Evolutionary conservation across 169 alveolate species (phyloP).

Genomic region (Plasmodium gonderi): DNA sequence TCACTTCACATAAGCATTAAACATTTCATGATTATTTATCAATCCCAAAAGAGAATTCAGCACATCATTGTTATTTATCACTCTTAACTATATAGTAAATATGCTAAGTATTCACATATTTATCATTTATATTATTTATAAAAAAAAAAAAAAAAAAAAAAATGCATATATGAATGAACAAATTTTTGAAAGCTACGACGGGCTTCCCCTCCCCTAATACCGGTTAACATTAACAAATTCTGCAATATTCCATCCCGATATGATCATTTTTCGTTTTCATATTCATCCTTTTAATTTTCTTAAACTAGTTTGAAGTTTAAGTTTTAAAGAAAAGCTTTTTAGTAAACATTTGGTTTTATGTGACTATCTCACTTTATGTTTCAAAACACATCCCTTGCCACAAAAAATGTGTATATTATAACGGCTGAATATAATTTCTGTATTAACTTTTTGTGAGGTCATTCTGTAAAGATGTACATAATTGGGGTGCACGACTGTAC

Average conservation of each 20-base stretch:
- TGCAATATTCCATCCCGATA: not conserved
- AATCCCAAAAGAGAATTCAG: too few species aligned
- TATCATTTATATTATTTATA: not conserved
- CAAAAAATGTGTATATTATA: not conserved
- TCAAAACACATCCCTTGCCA: not conserved
- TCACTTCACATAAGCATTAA: not conserved
- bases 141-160: not conserved
- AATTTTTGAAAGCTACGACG: not conserved
- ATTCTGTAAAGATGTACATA: not conserved
- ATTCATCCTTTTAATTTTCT: not conserved
- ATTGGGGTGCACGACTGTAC: not conserved
- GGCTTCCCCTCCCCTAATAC: not conserved
- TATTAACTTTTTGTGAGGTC: not conserved
- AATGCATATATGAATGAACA: not conserved
- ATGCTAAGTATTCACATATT: not conserved
- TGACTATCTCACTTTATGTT: not conserved
- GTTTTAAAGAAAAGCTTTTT: not conserved
- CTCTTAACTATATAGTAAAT: not conserved
- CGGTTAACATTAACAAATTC: not conserved
- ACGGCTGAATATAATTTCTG: not conserved
- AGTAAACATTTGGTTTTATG: not conserved
- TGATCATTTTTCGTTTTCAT: not conserved
- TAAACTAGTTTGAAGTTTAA: not conserved
- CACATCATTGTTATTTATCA: not conserved
- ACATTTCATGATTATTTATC: not conserved